Conservation (phyloP, 805 yeast genomes). For the Zygoascus biomembranicola region DNA sequence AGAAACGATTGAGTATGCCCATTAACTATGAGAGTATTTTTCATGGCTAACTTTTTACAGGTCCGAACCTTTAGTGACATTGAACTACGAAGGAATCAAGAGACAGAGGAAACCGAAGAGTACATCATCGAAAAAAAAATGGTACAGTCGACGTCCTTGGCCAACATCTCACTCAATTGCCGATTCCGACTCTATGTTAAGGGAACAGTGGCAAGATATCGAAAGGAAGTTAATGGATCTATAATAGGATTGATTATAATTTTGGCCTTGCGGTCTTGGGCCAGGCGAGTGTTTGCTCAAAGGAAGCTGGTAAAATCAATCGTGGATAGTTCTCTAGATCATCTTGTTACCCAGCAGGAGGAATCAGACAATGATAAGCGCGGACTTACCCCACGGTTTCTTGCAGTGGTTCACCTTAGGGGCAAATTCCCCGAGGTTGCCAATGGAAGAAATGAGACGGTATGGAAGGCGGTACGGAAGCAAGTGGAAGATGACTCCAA, state of each 20-base stretch:
- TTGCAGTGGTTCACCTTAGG: constrained; percentile 13
- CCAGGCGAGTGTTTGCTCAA: neutral
- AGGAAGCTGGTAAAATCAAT: constrained; percentile 2
- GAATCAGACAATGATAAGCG: constrained; percentile 11
- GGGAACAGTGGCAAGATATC: constrained; percentile 16
- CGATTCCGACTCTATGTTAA: constrained; percentile 11
- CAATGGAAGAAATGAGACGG: constrained; percentile 4
- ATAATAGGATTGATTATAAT: neutral
- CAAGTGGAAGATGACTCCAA: constrained; percentile 59
- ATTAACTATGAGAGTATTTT: neutral
- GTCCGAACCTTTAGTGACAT: neutral
- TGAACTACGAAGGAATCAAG: neutral
- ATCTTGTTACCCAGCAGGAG: constrained; percentile 11
- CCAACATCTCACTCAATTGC: constrained; percentile 17
- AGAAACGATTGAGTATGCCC: neutral
- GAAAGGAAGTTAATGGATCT: constrained; percentile 8
- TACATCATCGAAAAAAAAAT: constrained; percentile 9
- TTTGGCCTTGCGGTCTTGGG: constrained; percentile 2
- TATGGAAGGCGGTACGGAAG: constrained; percentile 50
- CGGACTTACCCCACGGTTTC: constrained; percentile 14
- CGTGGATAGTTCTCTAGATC: constrained; percentile 4
- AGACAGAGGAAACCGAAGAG: neutral
- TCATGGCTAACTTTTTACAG: neutral
- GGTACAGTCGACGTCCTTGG: constrained; percentile 18
- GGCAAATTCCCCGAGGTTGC: constrained; percentile 8